Evolutionary conservation across 2,329 filamentous ascomycete genomes (phyloP).

Genomic region (Aspergillus pseudoglaucus): DNA sequence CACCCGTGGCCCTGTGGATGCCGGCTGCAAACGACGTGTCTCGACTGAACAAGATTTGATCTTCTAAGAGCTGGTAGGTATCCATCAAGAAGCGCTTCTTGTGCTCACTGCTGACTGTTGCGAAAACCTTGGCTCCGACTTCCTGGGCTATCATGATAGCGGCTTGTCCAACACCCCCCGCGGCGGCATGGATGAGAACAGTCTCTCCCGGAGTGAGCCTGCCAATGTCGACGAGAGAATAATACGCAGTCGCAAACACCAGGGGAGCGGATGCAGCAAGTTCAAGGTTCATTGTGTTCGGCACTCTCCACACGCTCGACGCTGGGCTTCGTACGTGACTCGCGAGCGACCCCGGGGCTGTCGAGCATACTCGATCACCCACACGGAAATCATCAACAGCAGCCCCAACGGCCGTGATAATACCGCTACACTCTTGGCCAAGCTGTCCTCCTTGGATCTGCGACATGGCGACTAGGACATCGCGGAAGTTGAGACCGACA

Average conservation of each 20-base stretch:
- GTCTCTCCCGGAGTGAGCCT: conserved; percentile 13
- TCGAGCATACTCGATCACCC: conserved; percentile 30
- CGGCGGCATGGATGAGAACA: conserved; percentile 21
- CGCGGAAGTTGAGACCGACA: conserved; percentile 30
- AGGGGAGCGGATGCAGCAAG: conserved; percentile 14
- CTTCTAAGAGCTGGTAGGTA: conserved; percentile 14
- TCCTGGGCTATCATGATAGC: conserved; percentile 20
- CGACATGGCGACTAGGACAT: conserved; percentile 32
- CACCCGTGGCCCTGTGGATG: conserved; percentile 12
- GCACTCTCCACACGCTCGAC: conserved; percentile 16
- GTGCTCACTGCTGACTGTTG: conserved; percentile 18
- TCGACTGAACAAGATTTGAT: conserved; percentile 21
- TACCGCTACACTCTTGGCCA: conserved; percentile 29
- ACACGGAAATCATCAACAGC: conserved; percentile 20
- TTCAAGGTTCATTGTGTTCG: conserved; percentile 14
- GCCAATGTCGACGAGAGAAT: conserved; percentile 16
- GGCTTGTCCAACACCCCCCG: conserved; percentile 23
- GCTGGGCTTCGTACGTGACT: conserved; percentile 23
- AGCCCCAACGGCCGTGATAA: conserved; percentile 26
- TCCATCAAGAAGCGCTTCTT: conserved; percentile 19
- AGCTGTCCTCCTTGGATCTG: conserved; percentile 23
- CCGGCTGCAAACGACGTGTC: conserved; percentile 15
- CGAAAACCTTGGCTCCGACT: conserved; percentile 18
- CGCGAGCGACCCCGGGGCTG: conserved; percentile 23
- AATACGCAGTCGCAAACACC: conserved; percentile 17